Base-by-base conservation (phyloP, 208 protist genomes). In the Crithidia brevicula region DNA sequence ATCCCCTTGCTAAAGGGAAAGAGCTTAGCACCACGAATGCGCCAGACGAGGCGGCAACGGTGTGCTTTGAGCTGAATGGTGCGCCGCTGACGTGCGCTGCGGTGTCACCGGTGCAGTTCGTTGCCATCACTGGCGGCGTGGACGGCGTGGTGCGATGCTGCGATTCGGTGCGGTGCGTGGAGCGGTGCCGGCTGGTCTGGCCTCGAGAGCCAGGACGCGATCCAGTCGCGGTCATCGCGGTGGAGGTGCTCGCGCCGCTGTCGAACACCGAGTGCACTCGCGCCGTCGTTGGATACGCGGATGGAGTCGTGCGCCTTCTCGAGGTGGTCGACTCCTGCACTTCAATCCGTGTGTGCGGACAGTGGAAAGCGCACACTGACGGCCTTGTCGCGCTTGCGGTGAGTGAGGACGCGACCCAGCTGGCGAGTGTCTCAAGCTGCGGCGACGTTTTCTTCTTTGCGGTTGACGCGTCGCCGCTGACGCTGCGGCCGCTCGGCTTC, bases 401-500 rank as follows among this genome's bases (percentile, higher is more conserved):
- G 18, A 84, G 83, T 42, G 51, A 73, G 15, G 74, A 81, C 18
- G 86, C 86, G 30, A 61, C 71, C 11, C 72, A 76, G 47, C 72
- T 99, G 4, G 97, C 86, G 18, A 98, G 95, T 28, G 79, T 90
- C 20, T 84, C 93, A 3, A 62, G 30, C 6, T 81, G 97, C 63
- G 86, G 85, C 2, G 92, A 83, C 10, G 72, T 97, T n/a, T 99
- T 99, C 65, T 98, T 99, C 81, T 96, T 98, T 59, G 58, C 68
- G 1, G 76, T 94, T n/a, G 54, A 60, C 28, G 22, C 45, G 40
- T n/a, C 66, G 10, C 46, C 54, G 15, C 33, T 59, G 10, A 73
- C 38, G 31, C 72, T 94, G 28, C 9, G 57, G 43, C 89, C 96
- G 15, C 65, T 96, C 36, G 95, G 94, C 7, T 97, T 94, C 71